Conservation (phyloP, 768 basidiomycete genomes). For the Pulveroboletus sp. region DNA sequence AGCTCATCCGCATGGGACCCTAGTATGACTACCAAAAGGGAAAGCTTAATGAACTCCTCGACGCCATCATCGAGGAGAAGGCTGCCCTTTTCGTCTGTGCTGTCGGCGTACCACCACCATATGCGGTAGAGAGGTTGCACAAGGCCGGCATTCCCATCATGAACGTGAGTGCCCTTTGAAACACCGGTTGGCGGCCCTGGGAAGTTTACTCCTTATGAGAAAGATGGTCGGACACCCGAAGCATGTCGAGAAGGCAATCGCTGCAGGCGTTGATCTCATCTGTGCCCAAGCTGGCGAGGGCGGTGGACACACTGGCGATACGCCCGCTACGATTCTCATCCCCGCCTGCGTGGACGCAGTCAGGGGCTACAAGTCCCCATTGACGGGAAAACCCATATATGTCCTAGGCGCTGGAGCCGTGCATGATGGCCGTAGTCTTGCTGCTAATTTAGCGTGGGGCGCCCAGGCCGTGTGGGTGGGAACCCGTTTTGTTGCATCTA, state of each 20-base stretch:
- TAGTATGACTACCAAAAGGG: conserved; percentile 90
- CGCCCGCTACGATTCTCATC: conserved; percentile 80
- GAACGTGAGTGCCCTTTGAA: conserved; percentile 53
- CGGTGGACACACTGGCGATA: conserved; percentile 84
- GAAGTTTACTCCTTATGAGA: background rate
- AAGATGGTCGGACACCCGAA: conserved; percentile 95
- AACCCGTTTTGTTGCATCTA: conserved; percentile 80
- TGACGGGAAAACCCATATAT: conserved; percentile 81
- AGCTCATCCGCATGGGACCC: background rate
- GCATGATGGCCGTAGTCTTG: conserved; percentile 82
- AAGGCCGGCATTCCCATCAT: conserved; percentile 81
- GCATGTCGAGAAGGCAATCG: conserved; percentile 77
- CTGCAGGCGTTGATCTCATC: conserved; percentile 84
- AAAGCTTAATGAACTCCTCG: conserved; percentile 73
- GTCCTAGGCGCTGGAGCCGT: conserved; percentile 92
- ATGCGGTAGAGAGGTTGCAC: conserved; percentile 78
- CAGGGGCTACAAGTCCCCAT: conserved; percentile 68
- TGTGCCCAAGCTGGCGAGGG: conserved; percentile 94
- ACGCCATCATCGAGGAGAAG: conserved; percentile 92
- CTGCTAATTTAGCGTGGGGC: conserved; percentile 85
- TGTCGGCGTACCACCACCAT: conserved; percentile 79
- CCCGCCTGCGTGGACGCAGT: conserved; percentile 86
- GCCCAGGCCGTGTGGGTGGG: conserved; percentile 90
- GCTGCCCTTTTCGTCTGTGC: conserved; percentile 87
- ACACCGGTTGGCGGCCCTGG: background rate